Base-by-base conservation (phyloP, 1,139 yeast species). In the Protomyces macrosporus region DNA sequence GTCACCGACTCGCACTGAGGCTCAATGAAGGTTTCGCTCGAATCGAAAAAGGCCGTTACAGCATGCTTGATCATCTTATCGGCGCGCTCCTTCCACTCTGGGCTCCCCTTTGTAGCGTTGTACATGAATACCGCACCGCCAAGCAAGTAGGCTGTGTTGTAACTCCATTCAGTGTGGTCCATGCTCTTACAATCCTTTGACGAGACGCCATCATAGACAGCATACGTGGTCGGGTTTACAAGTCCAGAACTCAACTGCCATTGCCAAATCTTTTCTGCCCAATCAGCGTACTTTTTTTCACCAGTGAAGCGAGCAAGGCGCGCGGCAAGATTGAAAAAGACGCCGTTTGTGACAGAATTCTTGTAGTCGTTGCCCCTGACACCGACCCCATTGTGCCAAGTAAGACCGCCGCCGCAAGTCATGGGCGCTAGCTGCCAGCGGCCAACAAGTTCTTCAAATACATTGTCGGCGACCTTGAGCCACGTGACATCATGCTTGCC, bases 311-410 rank as follows among this genome's bases (percentile, higher is more conserved):
- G 78, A 4, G 90, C 90, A 70, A 88, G 81, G 68, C 96, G 80
- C 3, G 95, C 90, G 36, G 88, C 89, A 60, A 88, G 74, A 70
- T 86, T 85, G 80, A 88, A 88, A 66, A 88, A 76, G 70, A 88
- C 85, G 3, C 90, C 95, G 72, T 87, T 88, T 35, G 91, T 82
- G 65, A 88, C 86, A 35, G 90, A 79, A 74, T 88, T 88, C 73
- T 88, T 88, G 76, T 88, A 88, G 71, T 83, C 82, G 73, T 86
- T 88, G 60, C 96, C 95, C 3, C 84, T 76, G 72, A 85, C 85
- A 85, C 87, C 84, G 60, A 84, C 79, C 77, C 84, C 86, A 69
- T 87, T 88, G 77, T 88, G 96, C 96, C 96, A 88, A 75, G 95
- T 80, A 66, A 88, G 76, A 0, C 96, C 96, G 51, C 96, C 96